Percentiles rank a stretch among this genome's conserved stretches.
Conservation (phyloP, 2,329 filamentous ascomycete genomes). For the Mycosphaerella sp. region DNA sequence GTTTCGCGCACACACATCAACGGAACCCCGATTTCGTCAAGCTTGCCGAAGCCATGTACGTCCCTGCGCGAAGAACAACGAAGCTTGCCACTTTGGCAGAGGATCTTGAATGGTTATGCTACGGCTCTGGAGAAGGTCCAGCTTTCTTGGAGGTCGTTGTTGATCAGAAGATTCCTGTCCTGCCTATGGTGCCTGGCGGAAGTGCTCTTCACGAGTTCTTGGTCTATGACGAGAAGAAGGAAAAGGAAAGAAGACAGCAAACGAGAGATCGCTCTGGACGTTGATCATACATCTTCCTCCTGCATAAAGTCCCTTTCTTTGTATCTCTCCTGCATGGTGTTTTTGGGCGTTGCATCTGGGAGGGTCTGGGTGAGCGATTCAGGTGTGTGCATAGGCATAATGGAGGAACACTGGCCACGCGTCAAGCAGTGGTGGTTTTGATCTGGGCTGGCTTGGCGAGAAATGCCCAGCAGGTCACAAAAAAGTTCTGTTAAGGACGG, state of each 20-base stretch:
- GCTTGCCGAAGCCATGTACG: constrained; percentile 82
- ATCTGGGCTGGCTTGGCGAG: not conserved
- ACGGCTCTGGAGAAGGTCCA: constrained; percentile 68
- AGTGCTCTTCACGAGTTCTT: constrained; percentile 88
- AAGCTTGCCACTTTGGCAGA: constrained; percentile 73
- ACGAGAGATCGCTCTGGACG: constrained; percentile 36
- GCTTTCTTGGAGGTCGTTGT: constrained; percentile 87
- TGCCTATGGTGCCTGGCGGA: constrained; percentile 93
- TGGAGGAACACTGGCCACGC: not conserved
- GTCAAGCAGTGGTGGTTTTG: not conserved
- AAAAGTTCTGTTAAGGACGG: constrained; percentile 9
- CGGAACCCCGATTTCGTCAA: constrained; percentile 95
- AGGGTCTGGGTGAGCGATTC: constrained; percentile 3
- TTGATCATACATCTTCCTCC: constrained; percentile 17
- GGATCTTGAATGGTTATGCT: constrained; percentile 79
- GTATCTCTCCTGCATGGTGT: constrained; percentile 16
- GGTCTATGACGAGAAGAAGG: constrained; percentile 66
- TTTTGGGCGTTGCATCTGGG: constrained; percentile 1
- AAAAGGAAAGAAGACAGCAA: constrained; percentile 35
- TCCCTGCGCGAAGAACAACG: constrained; percentile 65
- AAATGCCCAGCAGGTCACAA: not conserved
- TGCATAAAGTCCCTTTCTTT: not conserved
- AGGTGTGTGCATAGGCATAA: constrained; percentile 1
- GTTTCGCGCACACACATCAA: constrained; percentile 89
- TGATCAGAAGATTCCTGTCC: constrained; percentile 84